phyloP scores from a whole-genome alignment of 2,329 filamentous ascomycete species.

The Xylariaceae sp. region DNA sequence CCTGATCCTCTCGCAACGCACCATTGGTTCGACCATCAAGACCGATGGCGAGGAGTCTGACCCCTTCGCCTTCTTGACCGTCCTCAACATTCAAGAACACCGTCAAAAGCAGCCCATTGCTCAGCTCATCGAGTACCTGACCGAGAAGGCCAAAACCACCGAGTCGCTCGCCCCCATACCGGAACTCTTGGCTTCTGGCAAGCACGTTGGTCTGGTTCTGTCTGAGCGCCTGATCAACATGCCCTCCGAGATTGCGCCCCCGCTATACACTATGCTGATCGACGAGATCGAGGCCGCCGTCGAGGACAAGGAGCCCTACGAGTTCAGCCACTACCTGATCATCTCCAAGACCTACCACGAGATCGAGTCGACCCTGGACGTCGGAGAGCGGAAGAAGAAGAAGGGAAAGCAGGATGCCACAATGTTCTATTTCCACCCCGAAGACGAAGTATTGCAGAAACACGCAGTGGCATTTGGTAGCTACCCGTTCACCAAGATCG shows the following conservation, averaged over 20 bases:
- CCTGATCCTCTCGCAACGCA: slow-evolving; percentile 77
- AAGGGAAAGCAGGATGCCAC: slow-evolving; percentile 59
- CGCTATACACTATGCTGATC: slow-evolving; percentile 89
- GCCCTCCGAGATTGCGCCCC: slow-evolving; percentile 85
- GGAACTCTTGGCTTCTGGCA: slow-evolving; percentile 50
- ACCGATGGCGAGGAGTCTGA: slow-evolving; percentile 92
- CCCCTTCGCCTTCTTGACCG: slow-evolving; percentile 86
- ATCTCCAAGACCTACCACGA: slow-evolving; percentile 90
- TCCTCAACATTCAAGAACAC: slow-evolving; percentile 76
- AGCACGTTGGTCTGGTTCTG: slow-evolving; percentile 77
- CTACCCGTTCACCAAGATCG: slow-evolving; percentile 75
- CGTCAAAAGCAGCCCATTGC: slow-evolving; percentile 67
- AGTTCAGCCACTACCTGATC: slow-evolving; percentile 89
- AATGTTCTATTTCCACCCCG: slow-evolving; percentile 87
- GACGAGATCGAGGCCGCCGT: slow-evolving; percentile 87
- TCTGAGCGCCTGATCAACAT: slow-evolving; percentile 95
- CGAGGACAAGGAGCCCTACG: slow-evolving; percentile 85
- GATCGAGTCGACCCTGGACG: slow-evolving; percentile 73
- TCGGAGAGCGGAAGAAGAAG: slow-evolving; percentile 61
- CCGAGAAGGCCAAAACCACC: slow-evolving; percentile 48
- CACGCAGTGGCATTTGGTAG: slow-evolving; percentile 65
- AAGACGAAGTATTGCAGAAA: slow-evolving; percentile 83
- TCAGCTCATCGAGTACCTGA: slow-evolving; percentile 66
- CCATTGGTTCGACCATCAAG: slow-evolving; percentile 91
- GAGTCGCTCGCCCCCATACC: slow-evolving; percentile 52